A percentile compares a stretch with the other conserved stretches of the same genome.
These are phyloP conservation scores for Toxoplasma gondii DNA, from an alignment of 169 alveolate genomes.

Conservation along the genomic window DNA sequence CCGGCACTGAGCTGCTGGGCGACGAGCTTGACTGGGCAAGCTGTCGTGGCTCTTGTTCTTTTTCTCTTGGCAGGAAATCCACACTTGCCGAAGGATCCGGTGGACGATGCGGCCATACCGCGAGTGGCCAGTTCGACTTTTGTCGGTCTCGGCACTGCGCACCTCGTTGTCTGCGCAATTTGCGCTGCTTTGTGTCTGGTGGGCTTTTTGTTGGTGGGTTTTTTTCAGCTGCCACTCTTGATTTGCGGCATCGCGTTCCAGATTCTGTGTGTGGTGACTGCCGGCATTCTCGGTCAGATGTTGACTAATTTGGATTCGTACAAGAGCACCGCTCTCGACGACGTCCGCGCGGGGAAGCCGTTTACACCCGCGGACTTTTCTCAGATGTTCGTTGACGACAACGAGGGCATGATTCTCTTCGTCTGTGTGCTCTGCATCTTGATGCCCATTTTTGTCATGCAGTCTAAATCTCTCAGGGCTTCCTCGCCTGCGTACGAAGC, in stretches of 20 bases:
- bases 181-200: neutral
- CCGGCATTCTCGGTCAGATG: neutral
- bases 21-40: neutral
- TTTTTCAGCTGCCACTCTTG: neutral
- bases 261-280: neutral
- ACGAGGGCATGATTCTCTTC: neutral
- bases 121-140: neutral
- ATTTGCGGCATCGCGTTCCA: neutral
- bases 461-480: neutral
- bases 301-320: neutral
- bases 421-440: neutral
- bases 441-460: neutral
- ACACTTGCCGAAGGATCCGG: neutral
- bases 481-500: neutral
- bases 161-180: neutral
- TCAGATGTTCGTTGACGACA: neutral
- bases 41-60: neutral
- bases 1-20: neutral
- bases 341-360: neutral
- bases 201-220: neutral
- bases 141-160: neutral
- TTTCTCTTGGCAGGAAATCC: neutral
- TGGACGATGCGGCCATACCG: neutral
- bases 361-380: neutral
- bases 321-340: neutral